These are phyloP conservation scores for Phytophthora boehmeriae DNA, from an alignment of 352 stramenopile species.

Conservation along the genomic window DNA sequence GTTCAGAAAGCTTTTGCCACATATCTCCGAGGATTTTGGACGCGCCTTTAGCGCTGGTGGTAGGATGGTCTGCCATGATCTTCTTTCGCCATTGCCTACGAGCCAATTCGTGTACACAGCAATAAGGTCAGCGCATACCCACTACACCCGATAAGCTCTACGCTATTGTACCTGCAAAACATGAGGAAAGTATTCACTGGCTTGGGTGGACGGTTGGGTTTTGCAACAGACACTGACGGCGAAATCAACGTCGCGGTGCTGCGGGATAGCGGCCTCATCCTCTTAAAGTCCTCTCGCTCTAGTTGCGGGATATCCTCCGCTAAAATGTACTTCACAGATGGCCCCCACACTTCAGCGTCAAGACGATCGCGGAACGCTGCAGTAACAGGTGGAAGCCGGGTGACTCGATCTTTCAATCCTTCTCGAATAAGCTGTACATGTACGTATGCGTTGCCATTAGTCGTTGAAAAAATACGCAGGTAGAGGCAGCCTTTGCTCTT, in stretches of 20 bases:
- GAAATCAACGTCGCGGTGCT: constrained; percentile 43
- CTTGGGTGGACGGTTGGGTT: constrained; percentile 78
- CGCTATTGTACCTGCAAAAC: constrained; percentile 65
- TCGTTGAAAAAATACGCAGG: background rate
- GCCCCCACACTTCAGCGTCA: constrained; percentile 65
- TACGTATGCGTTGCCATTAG: constrained; percentile 8
- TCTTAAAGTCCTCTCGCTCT: constrained; percentile 82
- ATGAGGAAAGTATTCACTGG: constrained; percentile 88
- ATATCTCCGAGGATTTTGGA: constrained; percentile 86
- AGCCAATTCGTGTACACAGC: constrained; percentile 5
- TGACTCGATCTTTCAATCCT: constrained; percentile 65
- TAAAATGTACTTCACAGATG: constrained; percentile 77
- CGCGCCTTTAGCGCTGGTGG: constrained; percentile 78
- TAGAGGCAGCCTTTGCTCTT: constrained; percentile 2
- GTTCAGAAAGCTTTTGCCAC: constrained; percentile 85
- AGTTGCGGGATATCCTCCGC: constrained; percentile 75
- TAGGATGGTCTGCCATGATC: constrained; percentile 77
- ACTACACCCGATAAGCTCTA: background rate
- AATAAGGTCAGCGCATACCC: constrained; percentile 1
- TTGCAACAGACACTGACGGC: constrained; percentile 27
- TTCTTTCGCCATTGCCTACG: constrained; percentile 76
- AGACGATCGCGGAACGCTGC: constrained; percentile 65
- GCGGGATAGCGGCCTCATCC: constrained; percentile 72
- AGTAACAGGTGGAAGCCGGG: constrained; percentile 58
- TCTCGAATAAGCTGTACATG: constrained; percentile 67